Evolutionary conservation across 1,139 yeast species (phyloP).

Genomic region (Debaryomyces sp.): DNA sequence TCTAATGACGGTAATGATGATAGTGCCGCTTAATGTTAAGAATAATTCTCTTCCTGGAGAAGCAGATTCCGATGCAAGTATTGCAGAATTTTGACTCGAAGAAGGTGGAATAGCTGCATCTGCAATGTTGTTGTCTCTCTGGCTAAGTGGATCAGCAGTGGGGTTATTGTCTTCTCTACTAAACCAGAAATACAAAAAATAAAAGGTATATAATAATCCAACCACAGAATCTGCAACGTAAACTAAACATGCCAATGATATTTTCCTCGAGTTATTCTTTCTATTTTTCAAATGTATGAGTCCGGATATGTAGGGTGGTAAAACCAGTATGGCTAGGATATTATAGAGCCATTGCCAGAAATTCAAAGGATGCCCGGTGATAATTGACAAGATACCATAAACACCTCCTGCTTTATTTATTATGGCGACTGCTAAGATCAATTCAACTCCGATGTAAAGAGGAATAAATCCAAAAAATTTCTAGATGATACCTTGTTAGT

Average conservation of each 20-base stretch:
- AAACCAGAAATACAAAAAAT: constrained; percentile 80
- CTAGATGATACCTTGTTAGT: constrained; percentile 21
- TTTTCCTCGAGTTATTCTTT: constrained; percentile 38
- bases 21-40: constrained; percentile 60
- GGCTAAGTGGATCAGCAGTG: constrained; percentile 9
- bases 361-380: constrained; percentile 88
- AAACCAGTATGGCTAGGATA: constrained; percentile 59
- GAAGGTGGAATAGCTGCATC: background rate
- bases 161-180: constrained; percentile 38
- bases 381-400: constrained; percentile 81
- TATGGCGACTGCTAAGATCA: constrained; percentile 75
- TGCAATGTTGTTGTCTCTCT: background rate
- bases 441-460: constrained; percentile 83
- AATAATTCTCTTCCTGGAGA: constrained; percentile 72
- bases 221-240: constrained; percentile 69
- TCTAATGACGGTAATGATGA: constrained; percentile 55
- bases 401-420: constrained; percentile 89
- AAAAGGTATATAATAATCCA: constrained; percentile 69
- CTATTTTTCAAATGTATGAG: constrained; percentile 42
- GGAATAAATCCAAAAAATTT: constrained; percentile 68
- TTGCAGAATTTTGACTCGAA: constrained; percentile 8
- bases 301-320: constrained; percentile 71
- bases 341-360: constrained; percentile 85
- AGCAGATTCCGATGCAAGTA: constrained; percentile 57
- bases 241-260: constrained; percentile 63